A percentile compares a stretch with the other conserved stretches of the same genome.
Conservation (phyloP, 768 basidiomycete species). For the Termitomyces sp. region DNA sequence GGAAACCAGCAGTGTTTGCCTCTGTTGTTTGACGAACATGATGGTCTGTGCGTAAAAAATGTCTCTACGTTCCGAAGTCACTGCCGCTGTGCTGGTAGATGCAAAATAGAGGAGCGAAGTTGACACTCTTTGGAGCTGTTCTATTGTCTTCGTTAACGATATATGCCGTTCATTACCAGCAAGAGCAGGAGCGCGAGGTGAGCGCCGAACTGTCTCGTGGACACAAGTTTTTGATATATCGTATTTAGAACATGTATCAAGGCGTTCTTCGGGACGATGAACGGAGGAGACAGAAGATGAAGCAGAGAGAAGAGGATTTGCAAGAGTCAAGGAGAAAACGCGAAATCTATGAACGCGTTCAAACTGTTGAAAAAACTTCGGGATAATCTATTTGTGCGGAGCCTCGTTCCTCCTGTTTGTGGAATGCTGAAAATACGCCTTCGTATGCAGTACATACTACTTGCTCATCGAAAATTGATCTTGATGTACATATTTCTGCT, state of each 20-base stretch:
- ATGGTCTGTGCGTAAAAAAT: slow-evolving; percentile 17
- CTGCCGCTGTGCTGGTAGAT: slow-evolving; percentile 36
- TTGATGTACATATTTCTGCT: too few relatives aligned
- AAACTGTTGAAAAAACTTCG: slow-evolving; percentile 24
- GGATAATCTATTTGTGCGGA: not conserved
- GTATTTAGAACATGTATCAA: slow-evolving; percentile 76
- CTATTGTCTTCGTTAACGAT: slow-evolving; percentile 62
- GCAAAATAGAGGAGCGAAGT: slow-evolving; percentile 65
- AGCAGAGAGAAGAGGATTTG: slow-evolving; percentile 55
- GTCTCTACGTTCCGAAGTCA: not conserved
- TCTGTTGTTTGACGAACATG: slow-evolving; percentile 14
- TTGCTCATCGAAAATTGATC: too few relatives aligned
- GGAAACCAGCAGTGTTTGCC: slow-evolving; percentile 25
- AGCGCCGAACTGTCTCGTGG: not conserved
- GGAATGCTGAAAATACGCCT: not conserved
- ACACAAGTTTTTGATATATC: slow-evolving; percentile 3
- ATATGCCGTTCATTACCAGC: slow-evolving; percentile 88
- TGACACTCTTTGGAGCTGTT: slow-evolving; percentile 65
- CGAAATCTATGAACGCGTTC: slow-evolving; percentile 55
- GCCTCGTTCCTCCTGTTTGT: not conserved
- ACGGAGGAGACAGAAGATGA: slow-evolving; percentile 67
- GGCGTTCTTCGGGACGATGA: slow-evolving; percentile 89
- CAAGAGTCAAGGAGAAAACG: slow-evolving; percentile 58
- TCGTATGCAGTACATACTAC: not conserved
- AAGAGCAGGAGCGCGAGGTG: slow-evolving; percentile 79